A percentile compares a stretch with the other conserved stretches of the same genome.
phyloP scores from a whole-genome alignment of 2,329 filamentous ascomycete species.

The Colletotrichum liriopes region DNA sequence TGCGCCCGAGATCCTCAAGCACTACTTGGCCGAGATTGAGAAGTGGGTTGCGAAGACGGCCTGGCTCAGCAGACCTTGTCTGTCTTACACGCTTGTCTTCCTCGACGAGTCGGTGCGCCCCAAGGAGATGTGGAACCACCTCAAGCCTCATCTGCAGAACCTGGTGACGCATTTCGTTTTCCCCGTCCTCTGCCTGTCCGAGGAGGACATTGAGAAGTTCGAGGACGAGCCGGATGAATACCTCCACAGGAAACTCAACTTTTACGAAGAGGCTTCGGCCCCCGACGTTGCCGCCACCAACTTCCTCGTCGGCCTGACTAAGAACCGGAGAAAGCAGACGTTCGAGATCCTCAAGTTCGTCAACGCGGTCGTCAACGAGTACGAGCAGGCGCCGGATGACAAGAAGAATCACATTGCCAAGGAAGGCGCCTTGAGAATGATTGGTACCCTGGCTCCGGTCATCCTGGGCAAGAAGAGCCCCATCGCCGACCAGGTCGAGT shows the following conservation, averaged over 20 bases:
- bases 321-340: constrained; percentile 94
- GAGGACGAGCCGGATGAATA: constrained; percentile 96
- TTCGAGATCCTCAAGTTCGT: constrained; percentile 96
- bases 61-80: constrained; percentile 94
- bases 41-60: constrained; percentile 96
- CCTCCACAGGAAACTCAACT: constrained; percentile 96
- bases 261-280: constrained; percentile 96
- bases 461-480: constrained; percentile 98
- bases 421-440: constrained; percentile 97
- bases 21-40: constrained; percentile 94
- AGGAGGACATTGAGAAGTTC: constrained; percentile 95
- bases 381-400: constrained; percentile 86
- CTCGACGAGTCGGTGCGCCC: constrained; percentile 98
- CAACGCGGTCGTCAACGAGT: constrained; percentile 94
- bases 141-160: constrained; percentile 94
- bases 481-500: constrained; percentile 97
- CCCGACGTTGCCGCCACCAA: constrained; percentile 97
- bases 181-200: constrained; percentile 91
- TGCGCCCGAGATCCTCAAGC: constrained; percentile 95
- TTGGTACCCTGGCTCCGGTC: constrained; percentile 92
- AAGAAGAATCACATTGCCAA: constrained; percentile 97
- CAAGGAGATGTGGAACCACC: constrained; percentile 95
- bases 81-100: constrained; percentile 95
- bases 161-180: constrained; percentile 96
- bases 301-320: constrained; percentile 95